phyloP scores from a whole-genome alignment of 2,329 filamentous ascomycete genomes.

The Aspergillus sp. region DNA sequence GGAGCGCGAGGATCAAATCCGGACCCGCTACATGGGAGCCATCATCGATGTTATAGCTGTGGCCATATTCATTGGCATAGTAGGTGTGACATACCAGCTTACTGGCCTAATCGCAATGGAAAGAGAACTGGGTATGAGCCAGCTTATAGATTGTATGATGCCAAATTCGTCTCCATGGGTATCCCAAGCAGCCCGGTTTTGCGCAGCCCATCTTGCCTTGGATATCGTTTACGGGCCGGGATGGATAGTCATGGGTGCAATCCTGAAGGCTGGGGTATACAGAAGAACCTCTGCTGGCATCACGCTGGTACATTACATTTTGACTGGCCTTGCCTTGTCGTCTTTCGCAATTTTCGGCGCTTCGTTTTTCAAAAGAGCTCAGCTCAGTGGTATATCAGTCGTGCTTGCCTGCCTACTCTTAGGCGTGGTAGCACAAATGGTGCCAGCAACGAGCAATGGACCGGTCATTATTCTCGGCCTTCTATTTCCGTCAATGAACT shows the following conservation, averaged over 20 bases:
- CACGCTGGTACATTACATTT: constrained; percentile 70
- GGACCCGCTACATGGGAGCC: constrained; percentile 67
- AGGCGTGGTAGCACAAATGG: constrained; percentile 77
- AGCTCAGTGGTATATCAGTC: constrained; percentile 80
- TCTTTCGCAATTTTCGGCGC: constrained; percentile 80
- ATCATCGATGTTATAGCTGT: constrained; percentile 76
- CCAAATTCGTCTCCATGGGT: constrained; percentile 72
- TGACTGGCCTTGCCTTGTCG: constrained; percentile 73
- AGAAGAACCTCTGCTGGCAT: constrained; percentile 62
- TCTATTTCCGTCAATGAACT: constrained; percentile 84
- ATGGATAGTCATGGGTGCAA: constrained; percentile 74
- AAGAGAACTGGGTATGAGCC: constrained; percentile 82
- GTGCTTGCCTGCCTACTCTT: constrained; percentile 72
- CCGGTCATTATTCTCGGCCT: constrained; percentile 69
- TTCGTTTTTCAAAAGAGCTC: constrained; percentile 81
- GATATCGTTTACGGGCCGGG: constrained; percentile 76
- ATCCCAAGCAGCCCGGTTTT: constrained; percentile 72
- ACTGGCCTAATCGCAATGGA: constrained; percentile 84
- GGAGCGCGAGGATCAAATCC: constrained; percentile 65
- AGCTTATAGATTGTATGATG: constrained; percentile 89
- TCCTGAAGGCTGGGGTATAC: constrained; percentile 65
- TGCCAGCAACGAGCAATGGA: constrained; percentile 59
- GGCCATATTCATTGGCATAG: constrained; percentile 74
- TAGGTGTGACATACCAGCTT: constrained; percentile 82
- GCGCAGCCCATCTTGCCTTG: constrained; percentile 79